phyloP scores from a whole-genome alignment of 352 stramenopile species.

The Peronospora destructor region DNA sequence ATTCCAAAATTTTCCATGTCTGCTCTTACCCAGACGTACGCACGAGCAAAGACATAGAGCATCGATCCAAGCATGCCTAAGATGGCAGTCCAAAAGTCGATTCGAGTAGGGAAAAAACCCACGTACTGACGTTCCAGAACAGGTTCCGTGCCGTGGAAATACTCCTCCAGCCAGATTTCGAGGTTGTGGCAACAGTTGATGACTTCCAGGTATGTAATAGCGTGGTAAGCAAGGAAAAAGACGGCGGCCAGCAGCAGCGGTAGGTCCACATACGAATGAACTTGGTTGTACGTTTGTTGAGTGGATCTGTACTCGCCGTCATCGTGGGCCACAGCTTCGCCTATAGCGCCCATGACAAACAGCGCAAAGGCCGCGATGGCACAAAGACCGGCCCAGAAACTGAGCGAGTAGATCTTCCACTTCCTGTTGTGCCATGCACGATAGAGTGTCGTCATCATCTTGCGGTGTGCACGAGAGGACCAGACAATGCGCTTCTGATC shows the following conservation, averaged over 20 bases:
- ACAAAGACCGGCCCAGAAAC: slow-evolving; percentile 58
- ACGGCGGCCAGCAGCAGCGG: slow-evolving; percentile 51
- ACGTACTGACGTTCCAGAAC: slow-evolving; percentile 60
- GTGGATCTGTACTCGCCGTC: slow-evolving; percentile 26
- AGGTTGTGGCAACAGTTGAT: slow-evolving; percentile 87
- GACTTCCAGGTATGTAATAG: slow-evolving; percentile 77
- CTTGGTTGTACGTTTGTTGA: slow-evolving; percentile 11
- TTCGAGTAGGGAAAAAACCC: slow-evolving; percentile 74
- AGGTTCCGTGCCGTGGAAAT: slow-evolving; percentile 68
- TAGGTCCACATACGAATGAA: slow-evolving; percentile 48
- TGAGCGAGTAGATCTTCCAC: slow-evolving; percentile 72
- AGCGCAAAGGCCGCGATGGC: slow-evolving; percentile 52
- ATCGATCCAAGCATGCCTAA: slow-evolving; percentile 54
- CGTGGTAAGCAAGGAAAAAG: slow-evolving; percentile 51
- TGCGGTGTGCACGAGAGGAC: slow-evolving; percentile 79
- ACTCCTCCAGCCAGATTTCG: slow-evolving; percentile 82
- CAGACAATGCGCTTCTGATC: slow-evolving; percentile 84
- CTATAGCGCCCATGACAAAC: slow-evolving; percentile 51
- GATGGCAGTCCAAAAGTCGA: slow-evolving; percentile 74
- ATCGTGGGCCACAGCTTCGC: slow-evolving; percentile 48
- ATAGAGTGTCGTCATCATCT: slow-evolving; percentile 86
- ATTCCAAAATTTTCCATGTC: slow-evolving; percentile 70
- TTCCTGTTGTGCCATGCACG: slow-evolving; percentile 57
- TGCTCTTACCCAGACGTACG: slow-evolving; percentile 46
- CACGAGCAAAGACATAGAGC: slow-evolving; percentile 54